Evolutionary conservation across 2,329 filamentous ascomycete species (phyloP).

Genomic region (Exophiala dermatitidis): DNA sequence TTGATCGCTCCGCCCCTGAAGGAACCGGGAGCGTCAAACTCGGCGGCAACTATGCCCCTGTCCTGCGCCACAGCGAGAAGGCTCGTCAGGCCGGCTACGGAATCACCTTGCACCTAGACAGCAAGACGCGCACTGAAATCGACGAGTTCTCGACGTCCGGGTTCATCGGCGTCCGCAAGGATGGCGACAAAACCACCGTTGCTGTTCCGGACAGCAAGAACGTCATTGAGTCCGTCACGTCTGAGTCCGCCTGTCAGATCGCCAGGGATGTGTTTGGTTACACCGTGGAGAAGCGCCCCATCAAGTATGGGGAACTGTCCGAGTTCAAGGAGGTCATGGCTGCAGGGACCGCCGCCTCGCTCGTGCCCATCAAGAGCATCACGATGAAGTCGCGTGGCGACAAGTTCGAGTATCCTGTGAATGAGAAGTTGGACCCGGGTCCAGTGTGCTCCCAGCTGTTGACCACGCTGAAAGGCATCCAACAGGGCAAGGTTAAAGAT

Average conservation of each 20-base stretch:
- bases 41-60: constrained; percentile 92
- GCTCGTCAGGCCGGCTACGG: constrained; percentile 73
- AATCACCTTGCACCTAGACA: constrained; percentile 93
- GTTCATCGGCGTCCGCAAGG: constrained; percentile 71
- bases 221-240: constrained; percentile 82
- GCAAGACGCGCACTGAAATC: constrained; percentile 71
- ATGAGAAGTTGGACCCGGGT: constrained; percentile 55
- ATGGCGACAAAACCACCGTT: constrained; percentile 53
- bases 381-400: constrained; percentile 57
- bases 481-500: constrained; percentile 72
- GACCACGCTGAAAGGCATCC: constrained; percentile 72
- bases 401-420: constrained; percentile 48
- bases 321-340: constrained; percentile 76
- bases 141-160: constrained; percentile 95
- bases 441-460: constrained; percentile 66
- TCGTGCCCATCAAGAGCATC: constrained; percentile 89
- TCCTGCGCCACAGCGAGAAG: constrained; percentile 77
- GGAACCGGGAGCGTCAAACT: constrained; percentile 90
- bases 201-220: constrained; percentile 82
- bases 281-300: constrained; percentile 67
- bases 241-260: constrained; percentile 68
- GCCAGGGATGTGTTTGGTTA: constrained; percentile 66
- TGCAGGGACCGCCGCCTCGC: constrained; percentile 80
- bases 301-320: constrained; percentile 54
- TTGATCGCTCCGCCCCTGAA: constrained; percentile 86